Evolutionary conservation across 805 yeast genomes (phyloP), one percentile per base, ranked within the genome.

Genomic region (Starmerella riodocensis): DNA sequence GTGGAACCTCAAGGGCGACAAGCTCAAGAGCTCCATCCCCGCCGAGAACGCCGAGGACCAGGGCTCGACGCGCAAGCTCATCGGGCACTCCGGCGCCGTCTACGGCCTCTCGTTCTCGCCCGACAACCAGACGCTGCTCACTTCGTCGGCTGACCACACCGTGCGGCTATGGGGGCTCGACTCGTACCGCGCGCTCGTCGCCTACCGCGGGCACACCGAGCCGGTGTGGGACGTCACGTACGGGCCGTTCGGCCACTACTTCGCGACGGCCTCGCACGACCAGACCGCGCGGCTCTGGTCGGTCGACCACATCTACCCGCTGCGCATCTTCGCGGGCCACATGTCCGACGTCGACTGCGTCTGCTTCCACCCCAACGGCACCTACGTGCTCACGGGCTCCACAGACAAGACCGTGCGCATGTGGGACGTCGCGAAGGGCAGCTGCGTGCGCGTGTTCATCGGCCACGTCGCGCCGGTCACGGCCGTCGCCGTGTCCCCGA

Each of bases 201-300:
- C 85, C n/a, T 91, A 91, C 62, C 84, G 83, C 58, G 96, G 97
- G 7, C 99, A 91, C 56, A 83, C 77, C 53, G 93, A 83, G 50
- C 97, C 98, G 1, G 80, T 91, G 21, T 91, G 98, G 98, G 97
- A 91, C 57, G 96, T 91, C 6, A 73, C 79, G 52, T 91, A 84
- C 55, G 77, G 94, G 2, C 98, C 98, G 2, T 64, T 81, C 52
- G 98, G 98, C 4, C 97, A 91, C 62, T 91, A 91, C 62, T 91
- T 91, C 60, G 95, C 93, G n/a, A 86, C 96, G 0, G 95, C 93
- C 0, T 83, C 95, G 2, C 95, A 86, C 56, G 99, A 91, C 57
- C 96, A 86, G 58, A 91, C 98, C 0, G 97, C 97, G 1, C 71
- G 97, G 46, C 66, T 91, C 41, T 91, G 99, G 99, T 85, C 94